A percentile compares a stretch with the other conserved stretches of the same genome.
Conservation (phyloP, 176 grass and related monocot genomes). For the Microstegium vimineum region DNA sequence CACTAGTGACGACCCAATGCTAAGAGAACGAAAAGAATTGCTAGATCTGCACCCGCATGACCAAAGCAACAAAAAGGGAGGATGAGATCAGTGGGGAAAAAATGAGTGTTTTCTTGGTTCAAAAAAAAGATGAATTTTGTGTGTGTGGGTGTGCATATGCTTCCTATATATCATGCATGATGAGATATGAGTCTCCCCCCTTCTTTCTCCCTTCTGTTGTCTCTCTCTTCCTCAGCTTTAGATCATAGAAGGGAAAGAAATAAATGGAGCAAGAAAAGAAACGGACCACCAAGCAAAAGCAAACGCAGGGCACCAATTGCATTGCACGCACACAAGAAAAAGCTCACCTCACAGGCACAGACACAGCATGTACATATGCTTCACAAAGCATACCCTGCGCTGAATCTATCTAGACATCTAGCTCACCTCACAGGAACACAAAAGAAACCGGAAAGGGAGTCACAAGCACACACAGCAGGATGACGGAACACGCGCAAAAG, state of each 20-base stretch:
- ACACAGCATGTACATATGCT: constrained; percentile 29
- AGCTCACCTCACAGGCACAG: constrained; percentile 5
- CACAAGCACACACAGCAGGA: not conserved
- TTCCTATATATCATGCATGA: not conserved
- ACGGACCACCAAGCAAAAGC: constrained; percentile 43
- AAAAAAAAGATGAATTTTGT: not conserved
- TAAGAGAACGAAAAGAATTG: not conserved
- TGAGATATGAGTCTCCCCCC: constrained; percentile 23
- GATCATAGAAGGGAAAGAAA: constrained; percentile 36
- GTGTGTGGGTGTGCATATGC: not conserved
- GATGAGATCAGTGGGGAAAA: not conserved
- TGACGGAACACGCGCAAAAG: not conserved
- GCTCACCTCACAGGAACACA: constrained; percentile 37
- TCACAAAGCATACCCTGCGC: constrained; percentile 48
- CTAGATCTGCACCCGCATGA: constrained; percentile 36
- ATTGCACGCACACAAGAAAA: constrained; percentile 8
- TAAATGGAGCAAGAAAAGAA: constrained; percentile 57
- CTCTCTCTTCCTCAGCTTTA: not conserved
- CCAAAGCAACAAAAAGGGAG: constrained; percentile 11
- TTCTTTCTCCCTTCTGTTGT: not conserved
- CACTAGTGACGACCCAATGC: not conserved
- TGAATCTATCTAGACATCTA: constrained; percentile 65
- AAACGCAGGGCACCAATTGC: constrained; percentile 22
- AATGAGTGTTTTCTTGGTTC: no score
- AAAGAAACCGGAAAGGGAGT: constrained; percentile 37